phyloP scores from a whole-genome alignment of 495 filamentous ascomycete genomes.

The Lentithecium fluviatile region DNA sequence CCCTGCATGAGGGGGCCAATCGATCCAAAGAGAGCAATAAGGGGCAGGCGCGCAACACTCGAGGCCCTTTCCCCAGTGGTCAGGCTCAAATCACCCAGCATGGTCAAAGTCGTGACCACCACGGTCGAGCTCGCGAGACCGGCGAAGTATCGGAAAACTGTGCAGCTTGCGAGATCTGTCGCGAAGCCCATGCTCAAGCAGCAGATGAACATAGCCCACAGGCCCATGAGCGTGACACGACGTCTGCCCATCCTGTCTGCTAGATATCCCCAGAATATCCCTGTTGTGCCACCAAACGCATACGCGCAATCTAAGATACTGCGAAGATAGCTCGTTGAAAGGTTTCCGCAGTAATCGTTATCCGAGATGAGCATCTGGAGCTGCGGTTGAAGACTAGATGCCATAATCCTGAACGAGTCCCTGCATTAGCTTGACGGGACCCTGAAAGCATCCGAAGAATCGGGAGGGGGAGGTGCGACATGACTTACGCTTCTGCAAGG shows the following conservation, averaged over 20 bases:
- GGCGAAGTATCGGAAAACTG: conserved; percentile 46
- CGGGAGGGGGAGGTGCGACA: background rate
- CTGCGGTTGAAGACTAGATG: conserved; percentile 48
- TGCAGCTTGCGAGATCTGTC: conserved; percentile 43
- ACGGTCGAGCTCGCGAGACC: conserved; percentile 47
- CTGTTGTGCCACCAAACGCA: conserved; percentile 48
- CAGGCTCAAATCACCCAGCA: conserved; percentile 49
- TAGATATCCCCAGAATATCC: conserved; percentile 47
- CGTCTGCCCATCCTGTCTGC: conserved; percentile 45
- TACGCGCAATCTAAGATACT: conserved; percentile 51
- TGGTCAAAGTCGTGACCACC: conserved; percentile 44
- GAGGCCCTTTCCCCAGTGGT: conserved; percentile 42
- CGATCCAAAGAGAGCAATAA: conserved; percentile 47
- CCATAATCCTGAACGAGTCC: conserved; percentile 44
- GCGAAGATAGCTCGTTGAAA: conserved; percentile 47
- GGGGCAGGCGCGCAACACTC: conserved; percentile 46
- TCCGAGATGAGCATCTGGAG: conserved; percentile 47
- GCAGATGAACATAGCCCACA: conserved; percentile 45
- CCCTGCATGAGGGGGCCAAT: conserved; percentile 46
- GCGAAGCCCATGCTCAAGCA: conserved; percentile 49
- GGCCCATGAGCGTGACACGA: conserved; percentile 43
- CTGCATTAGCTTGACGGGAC: background rate
- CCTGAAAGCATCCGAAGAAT: background rate
- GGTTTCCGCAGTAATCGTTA: conserved; percentile 44
- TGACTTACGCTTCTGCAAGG: conserved; percentile 38